A percentile compares a stretch with the other conserved stretches of the same genome.
Conservation (phyloP, 148 eudicot genomes). For the Chenopodium berlandieri region DNA sequence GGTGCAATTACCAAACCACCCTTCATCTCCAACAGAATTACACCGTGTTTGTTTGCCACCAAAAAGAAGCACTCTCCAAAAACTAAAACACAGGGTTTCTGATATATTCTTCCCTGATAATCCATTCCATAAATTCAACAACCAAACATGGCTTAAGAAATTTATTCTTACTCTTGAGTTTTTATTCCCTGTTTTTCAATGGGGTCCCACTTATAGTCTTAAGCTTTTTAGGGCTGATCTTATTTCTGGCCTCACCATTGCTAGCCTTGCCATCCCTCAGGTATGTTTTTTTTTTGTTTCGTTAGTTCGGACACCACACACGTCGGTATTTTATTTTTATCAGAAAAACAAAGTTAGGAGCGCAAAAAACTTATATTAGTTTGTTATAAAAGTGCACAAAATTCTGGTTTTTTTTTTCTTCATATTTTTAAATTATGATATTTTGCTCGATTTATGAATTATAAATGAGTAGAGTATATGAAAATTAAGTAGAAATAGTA, state of each 20-base stretch:
- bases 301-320: background rate
- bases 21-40: conserved; percentile 24
- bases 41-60: conserved; percentile 85
- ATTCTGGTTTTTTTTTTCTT: background rate
- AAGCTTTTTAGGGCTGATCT: conserved; percentile 59
- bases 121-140: conserved; percentile 74
- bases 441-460: background rate
- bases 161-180: conserved; percentile 60
- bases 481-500: too few relatives aligned
- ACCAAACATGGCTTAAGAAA: conserved; percentile 52
- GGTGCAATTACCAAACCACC: background rate
- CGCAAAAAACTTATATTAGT: background rate
- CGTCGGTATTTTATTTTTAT: background rate
- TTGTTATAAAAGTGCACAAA: background rate
- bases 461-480: too few relatives aligned
- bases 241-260: conserved; percentile 90
- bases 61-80: conserved; percentile 44
- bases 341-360: too few relatives aligned
- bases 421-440: background rate
- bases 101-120: conserved; percentile 92
- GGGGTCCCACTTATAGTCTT: conserved; percentile 70
- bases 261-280: conserved; percentile 96
- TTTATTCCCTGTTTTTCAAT: conserved; percentile 76
- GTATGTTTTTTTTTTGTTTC: conserved; percentile 19
- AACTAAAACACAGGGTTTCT: conserved; percentile 50